Evolutionary conservation across 306 rosid genomes (phyloP).

Genomic region (Echinosophora koreensis): DNA sequence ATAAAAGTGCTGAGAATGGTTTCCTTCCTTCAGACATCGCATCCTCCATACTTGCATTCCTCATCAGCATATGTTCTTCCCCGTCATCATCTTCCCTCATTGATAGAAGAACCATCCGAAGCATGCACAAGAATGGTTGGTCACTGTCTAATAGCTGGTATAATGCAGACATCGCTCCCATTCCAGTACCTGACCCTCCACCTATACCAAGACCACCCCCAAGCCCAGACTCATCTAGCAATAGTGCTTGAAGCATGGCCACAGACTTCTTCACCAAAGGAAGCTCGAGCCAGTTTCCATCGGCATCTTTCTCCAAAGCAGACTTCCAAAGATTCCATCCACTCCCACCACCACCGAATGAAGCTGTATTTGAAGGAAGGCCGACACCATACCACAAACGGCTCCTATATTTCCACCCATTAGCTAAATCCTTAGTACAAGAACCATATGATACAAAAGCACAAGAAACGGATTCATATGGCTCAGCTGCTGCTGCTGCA

Average conservation of each 20-base stretch:
- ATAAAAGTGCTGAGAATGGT: constrained; percentile 78
- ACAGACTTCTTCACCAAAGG: constrained; percentile 89
- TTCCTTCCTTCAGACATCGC: constrained; percentile 73
- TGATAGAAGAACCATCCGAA: constrained; percentile 95
- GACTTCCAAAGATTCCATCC: constrained; percentile 90
- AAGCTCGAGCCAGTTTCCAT: constrained; percentile 89
- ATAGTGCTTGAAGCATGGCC: constrained; percentile 94
- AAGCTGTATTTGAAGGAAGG: constrained; percentile 65
- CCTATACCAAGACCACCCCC: constrained; percentile 99
- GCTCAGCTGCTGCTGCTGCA: constrained; percentile 99
- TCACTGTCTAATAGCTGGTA: constrained; percentile 98
- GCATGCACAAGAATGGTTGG: constrained; percentile 98
- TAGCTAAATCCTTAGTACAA: constrained; percentile 80
- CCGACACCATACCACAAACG: constrained; percentile 98
- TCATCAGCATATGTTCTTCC: constrained; percentile 63
- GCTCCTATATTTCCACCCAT: constrained; percentile 96
- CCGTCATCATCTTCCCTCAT: constrained; percentile 96
- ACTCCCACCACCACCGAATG: constrained; percentile 92
- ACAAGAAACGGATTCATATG: constrained; percentile 84
- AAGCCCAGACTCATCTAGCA: constrained; percentile 92
- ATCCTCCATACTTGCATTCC: constrained; percentile 60
- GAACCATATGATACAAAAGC: constrained; percentile 98
- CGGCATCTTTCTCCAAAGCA: constrained; percentile 82
- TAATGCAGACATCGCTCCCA: constrained; percentile 97
- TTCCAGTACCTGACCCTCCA: constrained; percentile 99